These are phyloP conservation scores for Amylostereum areolatum DNA, from an alignment of 1,284 basidiomycete genomes.

Conservation along the genomic window DNA sequence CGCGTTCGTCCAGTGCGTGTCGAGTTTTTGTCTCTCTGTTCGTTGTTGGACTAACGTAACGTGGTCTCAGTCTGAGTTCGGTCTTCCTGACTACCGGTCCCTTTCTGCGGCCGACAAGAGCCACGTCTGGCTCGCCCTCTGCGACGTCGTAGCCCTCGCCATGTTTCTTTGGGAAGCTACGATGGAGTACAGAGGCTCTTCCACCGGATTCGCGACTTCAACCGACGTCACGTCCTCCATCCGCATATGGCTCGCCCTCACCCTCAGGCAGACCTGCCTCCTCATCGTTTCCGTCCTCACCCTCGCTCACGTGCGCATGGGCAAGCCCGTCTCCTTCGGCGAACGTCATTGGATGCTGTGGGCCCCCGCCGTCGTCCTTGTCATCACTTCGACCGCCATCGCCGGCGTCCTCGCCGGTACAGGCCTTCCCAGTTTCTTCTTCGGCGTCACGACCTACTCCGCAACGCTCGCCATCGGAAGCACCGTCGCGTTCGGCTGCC, in stretches of 20 bases:
- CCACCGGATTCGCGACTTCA: conserved; percentile 35
- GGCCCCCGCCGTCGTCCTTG: conserved; percentile 51
- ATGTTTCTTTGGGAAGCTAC: conserved; percentile 63
- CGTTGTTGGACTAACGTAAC: conserved; percentile 12
- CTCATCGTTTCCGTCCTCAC: conserved; percentile 52
- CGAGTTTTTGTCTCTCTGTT: conserved; percentile 9
- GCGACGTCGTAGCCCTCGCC: conserved; percentile 54
- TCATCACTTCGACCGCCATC: conserved; percentile 47
- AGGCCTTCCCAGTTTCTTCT: conserved; percentile 47
- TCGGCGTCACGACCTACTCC: conserved; percentile 55
- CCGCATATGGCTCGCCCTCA: conserved; percentile 58
- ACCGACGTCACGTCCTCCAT: conserved; percentile 44
- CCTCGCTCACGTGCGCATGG: conserved; percentile 63
- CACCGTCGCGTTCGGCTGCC: conserved; percentile 44
- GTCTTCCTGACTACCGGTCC: conserved; percentile 57
- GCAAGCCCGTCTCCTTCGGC: conserved; percentile 62
- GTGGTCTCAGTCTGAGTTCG: conserved; percentile 54
- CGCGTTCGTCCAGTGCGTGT: conserved; percentile 59
- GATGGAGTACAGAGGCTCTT: conserved; percentile 41
- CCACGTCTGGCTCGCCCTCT: conserved; percentile 62
- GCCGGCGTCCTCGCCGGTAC: conserved; percentile 53
- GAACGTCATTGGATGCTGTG: conserved; percentile 63
- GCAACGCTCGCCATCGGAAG: conserved; percentile 45
- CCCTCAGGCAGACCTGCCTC: conserved; percentile 59
- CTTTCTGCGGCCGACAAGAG: conserved; percentile 62